Percentiles rank a stretch among this genome's conserved stretches.
phyloP scores from a whole-genome alignment of 202 grass and related monocot species.

The Panicum hallii region DNA sequence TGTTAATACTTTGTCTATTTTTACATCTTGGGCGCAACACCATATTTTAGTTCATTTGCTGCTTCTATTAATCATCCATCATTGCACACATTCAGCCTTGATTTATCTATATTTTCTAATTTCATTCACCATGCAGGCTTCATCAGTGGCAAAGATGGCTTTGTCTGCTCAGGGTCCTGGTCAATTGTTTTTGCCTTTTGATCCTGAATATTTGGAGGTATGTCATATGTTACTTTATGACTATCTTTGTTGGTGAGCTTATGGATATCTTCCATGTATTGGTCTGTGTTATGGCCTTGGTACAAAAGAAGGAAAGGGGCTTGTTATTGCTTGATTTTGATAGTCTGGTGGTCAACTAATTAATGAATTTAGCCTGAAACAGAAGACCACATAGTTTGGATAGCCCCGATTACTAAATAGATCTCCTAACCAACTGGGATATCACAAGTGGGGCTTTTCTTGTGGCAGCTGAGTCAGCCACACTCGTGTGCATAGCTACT shows the following conservation, averaged over 20 bases:
- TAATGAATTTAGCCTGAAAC: background rate
- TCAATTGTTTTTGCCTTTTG: conserved; percentile 71
- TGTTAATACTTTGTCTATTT: background rate
- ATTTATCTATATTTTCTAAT: conserved; percentile 8
- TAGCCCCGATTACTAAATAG: background rate
- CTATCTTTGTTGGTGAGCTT: background rate
- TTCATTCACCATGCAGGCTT: conserved; percentile 61
- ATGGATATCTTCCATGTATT: background rate
- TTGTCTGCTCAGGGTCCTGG: conserved; percentile 50
- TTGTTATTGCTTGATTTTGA: background rate
- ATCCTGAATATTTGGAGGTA: conserved; percentile 87
- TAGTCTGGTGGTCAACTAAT: background rate
- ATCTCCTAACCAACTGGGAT: background rate
- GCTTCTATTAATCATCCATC: background rate
- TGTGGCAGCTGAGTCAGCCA: background rate
- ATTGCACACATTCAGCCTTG: background rate
- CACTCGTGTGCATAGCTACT: background rate
- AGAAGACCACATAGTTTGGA: background rate
- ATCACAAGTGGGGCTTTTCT: background rate
- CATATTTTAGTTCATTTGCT: background rate
- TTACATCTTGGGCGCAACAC: background rate
- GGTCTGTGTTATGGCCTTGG: background rate
- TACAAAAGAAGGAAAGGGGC: background rate
- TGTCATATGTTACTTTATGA: background rate
- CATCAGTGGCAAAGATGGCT: conserved; percentile 73